A percentile compares a stretch with the other conserved stretches of the same genome.
These are phyloP conservation scores for Dipteronia dyeriana DNA, from an alignment of 345 rosid genomes.

Conservation along the genomic window DNA sequence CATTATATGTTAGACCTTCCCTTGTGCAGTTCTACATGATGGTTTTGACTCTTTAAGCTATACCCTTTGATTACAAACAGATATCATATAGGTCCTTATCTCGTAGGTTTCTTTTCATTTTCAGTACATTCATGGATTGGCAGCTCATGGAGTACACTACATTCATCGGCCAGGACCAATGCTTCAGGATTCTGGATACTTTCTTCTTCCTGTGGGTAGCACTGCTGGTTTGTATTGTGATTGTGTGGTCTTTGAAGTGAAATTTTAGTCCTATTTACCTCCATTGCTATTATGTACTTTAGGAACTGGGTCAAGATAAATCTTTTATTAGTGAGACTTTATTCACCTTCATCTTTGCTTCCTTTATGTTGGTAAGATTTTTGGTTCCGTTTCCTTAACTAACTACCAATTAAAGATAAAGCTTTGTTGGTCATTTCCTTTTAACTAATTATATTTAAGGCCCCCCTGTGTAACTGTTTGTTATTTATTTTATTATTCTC, in stretches of 20 bases:
- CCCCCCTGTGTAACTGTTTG: background rate
- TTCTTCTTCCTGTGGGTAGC: slow-evolving; percentile 64
- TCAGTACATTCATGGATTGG: slow-evolving; percentile 84
- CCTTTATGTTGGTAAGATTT: slow-evolving; percentile 61
- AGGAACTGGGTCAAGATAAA: slow-evolving; percentile 76
- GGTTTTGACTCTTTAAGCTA: background rate
- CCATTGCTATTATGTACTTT: slow-evolving; percentile 12
- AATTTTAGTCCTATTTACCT: slow-evolving; percentile 5
- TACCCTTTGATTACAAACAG: background rate
- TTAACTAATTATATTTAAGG: background rate
- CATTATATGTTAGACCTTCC: background rate
- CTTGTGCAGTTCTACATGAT: background rate
- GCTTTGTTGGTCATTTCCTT: background rate
- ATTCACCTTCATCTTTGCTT: slow-evolving; percentile 55
- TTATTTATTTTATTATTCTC: background rate
- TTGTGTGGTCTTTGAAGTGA: slow-evolving; percentile 5
- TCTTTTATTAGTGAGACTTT: slow-evolving; percentile 66
- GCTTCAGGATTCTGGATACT: slow-evolving; percentile 71
- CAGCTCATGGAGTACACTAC: slow-evolving; percentile 89
- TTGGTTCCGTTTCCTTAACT: background rate
- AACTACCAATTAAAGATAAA: background rate
- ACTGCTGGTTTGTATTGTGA: background rate
- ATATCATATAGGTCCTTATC: background rate
- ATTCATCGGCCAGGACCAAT: slow-evolving; percentile 68
- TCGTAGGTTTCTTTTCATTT: background rate